Evolutionary conservation across 1,284 basidiomycete genomes (phyloP).

Genomic region (Cutaneotrichosporon mucoides): DNA sequence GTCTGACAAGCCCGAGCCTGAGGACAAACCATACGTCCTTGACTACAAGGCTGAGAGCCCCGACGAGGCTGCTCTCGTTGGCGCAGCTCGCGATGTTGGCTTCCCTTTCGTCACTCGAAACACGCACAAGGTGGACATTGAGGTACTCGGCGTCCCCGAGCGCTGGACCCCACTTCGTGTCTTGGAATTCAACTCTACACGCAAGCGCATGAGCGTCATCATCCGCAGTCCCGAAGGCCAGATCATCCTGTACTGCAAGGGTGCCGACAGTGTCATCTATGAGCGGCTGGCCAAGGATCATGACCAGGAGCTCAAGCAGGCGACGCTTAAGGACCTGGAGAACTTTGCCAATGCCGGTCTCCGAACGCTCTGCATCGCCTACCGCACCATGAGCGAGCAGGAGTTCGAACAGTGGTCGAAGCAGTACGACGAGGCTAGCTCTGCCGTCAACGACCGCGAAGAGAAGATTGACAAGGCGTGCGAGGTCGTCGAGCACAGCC

Average conservation of each 20-base stretch:
- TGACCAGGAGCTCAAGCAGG: constrained; percentile 67
- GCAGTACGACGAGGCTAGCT: constrained; percentile 74
- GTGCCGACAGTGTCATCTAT: constrained; percentile 95
- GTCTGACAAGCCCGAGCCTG: constrained; percentile 62
- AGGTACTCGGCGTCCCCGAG: constrained; percentile 85
- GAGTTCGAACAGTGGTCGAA: constrained; percentile 81
- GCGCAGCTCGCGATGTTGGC: constrained; percentile 84
- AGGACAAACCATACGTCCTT: constrained; percentile 62
- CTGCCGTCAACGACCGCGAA: constrained; percentile 72
- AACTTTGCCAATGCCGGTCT: constrained; percentile 88
- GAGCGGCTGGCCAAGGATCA: constrained; percentile 72
- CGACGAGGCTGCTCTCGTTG: constrained; percentile 91
- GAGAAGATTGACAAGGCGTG: constrained; percentile 85
- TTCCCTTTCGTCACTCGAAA: constrained; percentile 82
- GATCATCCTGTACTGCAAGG: constrained; percentile 85
- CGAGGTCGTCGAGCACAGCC: constrained; percentile 74
- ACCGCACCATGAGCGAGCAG: constrained; percentile 71
- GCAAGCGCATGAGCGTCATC: constrained; percentile 91
- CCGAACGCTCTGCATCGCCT: constrained; percentile 86
- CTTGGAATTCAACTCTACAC: constrained; percentile 87
- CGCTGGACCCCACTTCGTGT: constrained; percentile 72
- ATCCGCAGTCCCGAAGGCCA: constrained; percentile 76
- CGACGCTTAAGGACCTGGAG: constrained; percentile 83
- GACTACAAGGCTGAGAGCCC: constrained; percentile 90
- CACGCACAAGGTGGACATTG: constrained; percentile 75